phyloP scores from a whole-genome alignment of 495 filamentous ascomycete genomes.

The Hypoxylon lenormandii region DNA sequence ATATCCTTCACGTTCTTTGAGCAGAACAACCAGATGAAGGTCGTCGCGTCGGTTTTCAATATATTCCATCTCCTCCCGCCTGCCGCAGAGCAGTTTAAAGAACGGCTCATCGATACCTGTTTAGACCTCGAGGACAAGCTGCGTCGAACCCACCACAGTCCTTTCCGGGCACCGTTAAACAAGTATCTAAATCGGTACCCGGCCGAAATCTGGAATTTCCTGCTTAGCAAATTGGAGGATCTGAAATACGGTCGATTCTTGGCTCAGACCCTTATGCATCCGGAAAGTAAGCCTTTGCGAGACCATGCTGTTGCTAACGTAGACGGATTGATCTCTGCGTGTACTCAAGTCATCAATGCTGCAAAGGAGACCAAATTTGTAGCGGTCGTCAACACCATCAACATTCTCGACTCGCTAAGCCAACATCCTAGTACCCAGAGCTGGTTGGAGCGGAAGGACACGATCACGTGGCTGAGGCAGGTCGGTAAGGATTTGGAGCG shows the following conservation, averaged over 20 bases:
- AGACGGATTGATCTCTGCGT: conserved; percentile 72
- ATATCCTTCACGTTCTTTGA: conserved; percentile 94
- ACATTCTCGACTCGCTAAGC: conserved; percentile 80
- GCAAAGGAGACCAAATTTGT: conserved; percentile 72
- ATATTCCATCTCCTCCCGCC: conserved; percentile 94
- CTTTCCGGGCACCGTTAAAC: conserved; percentile 90
- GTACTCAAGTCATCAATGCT: conserved; percentile 69
- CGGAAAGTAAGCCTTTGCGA: conserved; percentile 78
- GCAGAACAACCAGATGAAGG: conserved; percentile 88
- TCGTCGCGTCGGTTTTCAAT: conserved; percentile 91
- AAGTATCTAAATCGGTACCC: conserved; percentile 95
- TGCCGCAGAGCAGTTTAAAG: conserved; percentile 89
- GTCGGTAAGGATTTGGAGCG: conserved; percentile 81
- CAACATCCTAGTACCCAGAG: conserved; percentile 67
- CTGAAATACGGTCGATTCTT: conserved; percentile 92
- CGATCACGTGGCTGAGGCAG: conserved; percentile 74
- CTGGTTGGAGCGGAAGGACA: conserved; percentile 83
- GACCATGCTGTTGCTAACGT: conserved; percentile 79
- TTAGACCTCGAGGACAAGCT: conserved; percentile 87
- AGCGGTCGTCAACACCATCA: conserved; percentile 87
- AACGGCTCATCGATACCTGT: conserved; percentile 85
- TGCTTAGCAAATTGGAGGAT: conserved; percentile 79
- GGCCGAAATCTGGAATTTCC: conserved; percentile 83
- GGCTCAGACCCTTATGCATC: conserved; percentile 84
- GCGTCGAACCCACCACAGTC: conserved; percentile 88